Evolutionary conservation across 2,329 filamentous ascomycete genomes (phyloP).

Genomic region (Talaromyces sp.): DNA sequence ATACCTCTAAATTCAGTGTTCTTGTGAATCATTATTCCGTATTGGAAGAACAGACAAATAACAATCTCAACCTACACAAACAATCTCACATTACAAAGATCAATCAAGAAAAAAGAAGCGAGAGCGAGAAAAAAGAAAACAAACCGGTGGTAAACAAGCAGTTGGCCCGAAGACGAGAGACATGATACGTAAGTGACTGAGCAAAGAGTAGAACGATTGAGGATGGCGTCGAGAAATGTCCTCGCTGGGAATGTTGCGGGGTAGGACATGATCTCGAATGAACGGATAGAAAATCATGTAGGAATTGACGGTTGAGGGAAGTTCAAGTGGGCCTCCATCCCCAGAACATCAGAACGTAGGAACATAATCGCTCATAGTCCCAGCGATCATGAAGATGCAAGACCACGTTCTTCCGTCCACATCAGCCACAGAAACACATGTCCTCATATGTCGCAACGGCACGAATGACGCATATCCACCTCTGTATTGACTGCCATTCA

Average conservation of each 20-base stretch:
- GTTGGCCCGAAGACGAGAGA: constrained; percentile 17
- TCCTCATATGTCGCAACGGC: constrained; percentile 16
- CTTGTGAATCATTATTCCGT: constrained; percentile 36
- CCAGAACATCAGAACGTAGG: background rate
- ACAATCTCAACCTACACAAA: constrained; percentile 18
- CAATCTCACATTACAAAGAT: constrained; percentile 17
- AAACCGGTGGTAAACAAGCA: constrained; percentile 8
- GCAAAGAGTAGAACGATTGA: constrained; percentile 10
- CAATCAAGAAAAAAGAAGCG: background rate
- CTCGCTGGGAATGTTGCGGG: background rate
- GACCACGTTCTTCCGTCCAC: background rate
- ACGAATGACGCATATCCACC: constrained; percentile 22
- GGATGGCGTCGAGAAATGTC: background rate
- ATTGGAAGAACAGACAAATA: constrained; percentile 21
- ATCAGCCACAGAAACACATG: constrained; percentile 22
- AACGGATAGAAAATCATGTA: background rate
- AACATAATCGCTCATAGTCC: background rate
- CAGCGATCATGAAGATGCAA: background rate
- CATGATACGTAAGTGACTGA: constrained; percentile 17
- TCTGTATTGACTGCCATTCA: constrained; percentile 1
- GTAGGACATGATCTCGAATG: background rate
- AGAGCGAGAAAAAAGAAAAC: background rate
- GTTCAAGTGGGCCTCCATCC: background rate
- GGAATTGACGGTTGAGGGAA: background rate
- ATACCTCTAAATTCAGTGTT: constrained; percentile 20